Evolutionary conservation across 1,284 basidiomycete species (phyloP).

Genomic region (Schizophyllum commune): DNA sequence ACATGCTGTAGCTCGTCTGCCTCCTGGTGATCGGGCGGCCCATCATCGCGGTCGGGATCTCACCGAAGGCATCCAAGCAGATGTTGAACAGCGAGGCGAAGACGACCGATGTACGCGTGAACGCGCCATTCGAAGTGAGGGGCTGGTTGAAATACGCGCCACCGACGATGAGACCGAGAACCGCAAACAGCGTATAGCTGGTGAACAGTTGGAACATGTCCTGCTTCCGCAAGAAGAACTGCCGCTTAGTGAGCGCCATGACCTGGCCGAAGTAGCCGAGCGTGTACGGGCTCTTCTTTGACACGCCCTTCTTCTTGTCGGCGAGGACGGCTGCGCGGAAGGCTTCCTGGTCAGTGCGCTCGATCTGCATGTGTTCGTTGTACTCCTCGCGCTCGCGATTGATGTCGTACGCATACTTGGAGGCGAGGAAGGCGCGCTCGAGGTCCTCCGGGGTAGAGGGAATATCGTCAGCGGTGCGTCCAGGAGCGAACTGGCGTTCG

Average conservation of each 20-base stretch:
- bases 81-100: slow-evolving; percentile 58
- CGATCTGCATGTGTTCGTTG: slow-evolving; percentile 53
- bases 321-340: slow-evolving; percentile 75
- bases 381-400: slow-evolving; percentile 52
- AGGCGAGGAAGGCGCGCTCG: slow-evolving; percentile 58
- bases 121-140: slow-evolving; percentile 69
- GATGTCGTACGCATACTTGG: slow-evolving; percentile 43
- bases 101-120: slow-evolving; percentile 61
- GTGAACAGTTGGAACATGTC: slow-evolving; percentile 79
- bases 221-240: slow-evolving; percentile 75
- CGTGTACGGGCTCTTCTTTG: slow-evolving; percentile 83
- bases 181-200: slow-evolving; percentile 51
- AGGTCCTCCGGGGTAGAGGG: slow-evolving; percentile 71
- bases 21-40: slow-evolving; percentile 70
- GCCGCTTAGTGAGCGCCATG: slow-evolving; percentile 61
- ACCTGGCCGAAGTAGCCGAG: slow-evolving; percentile 75
- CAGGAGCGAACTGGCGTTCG: slow-evolving; percentile 78
- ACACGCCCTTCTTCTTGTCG: slow-evolving; percentile 80
- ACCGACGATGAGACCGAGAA: slow-evolving; percentile 71
- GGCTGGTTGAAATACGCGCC: slow-evolving; percentile 71
- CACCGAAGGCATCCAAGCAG: slow-evolving; percentile 72
- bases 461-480: slow-evolving; percentile 53
- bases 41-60: slow-evolving; percentile 42
- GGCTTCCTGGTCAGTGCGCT: slow-evolving; percentile 61
- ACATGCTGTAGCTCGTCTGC: slow-evolving; percentile 74